Percentiles rank a stretch among this genome's conserved stretches.
Evolutionary conservation across 169 alveolate species (phyloP).

Genomic region (Cryptosporidium sp.): DNA sequence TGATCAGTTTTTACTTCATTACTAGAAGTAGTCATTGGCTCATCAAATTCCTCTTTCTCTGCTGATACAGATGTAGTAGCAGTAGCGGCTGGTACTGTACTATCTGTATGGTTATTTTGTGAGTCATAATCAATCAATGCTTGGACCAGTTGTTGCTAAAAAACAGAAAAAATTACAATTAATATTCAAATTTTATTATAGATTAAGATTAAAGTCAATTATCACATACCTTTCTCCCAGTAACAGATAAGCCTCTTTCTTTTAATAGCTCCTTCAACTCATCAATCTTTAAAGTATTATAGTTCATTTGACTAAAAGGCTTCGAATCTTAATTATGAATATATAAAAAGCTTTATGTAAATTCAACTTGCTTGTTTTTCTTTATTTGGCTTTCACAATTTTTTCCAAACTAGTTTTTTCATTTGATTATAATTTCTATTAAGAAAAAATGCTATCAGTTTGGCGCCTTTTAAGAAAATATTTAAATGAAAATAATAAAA

Average conservation of each 20-base stretch:
- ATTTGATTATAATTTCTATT: too few relatives aligned
- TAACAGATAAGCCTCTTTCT: conserved; percentile 50
- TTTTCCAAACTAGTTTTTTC: not conserved
- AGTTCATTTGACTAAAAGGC: conserved; percentile 17
- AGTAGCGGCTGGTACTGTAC: not conserved
- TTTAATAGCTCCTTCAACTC: conserved; percentile 64
- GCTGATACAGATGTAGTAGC: not conserved
- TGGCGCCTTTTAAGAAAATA: not conserved
- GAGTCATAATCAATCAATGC: conserved; percentile 54
- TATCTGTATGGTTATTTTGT: not conserved
- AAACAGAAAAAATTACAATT: not conserved
- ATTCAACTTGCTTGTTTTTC: not conserved
- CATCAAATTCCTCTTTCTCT: conserved; percentile 2
- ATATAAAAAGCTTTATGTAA: not conserved
- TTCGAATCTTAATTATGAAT: not conserved
- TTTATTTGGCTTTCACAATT: not conserved
- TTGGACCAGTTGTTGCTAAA: conserved; percentile 62
- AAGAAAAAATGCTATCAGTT: too few relatives aligned
- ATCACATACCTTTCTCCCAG: conserved; percentile 67
- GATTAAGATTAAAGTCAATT: not conserved
- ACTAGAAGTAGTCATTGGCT: not conserved
- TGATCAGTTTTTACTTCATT: conserved; percentile 3
- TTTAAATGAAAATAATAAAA: too few relatives aligned
- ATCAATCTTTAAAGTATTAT: conserved; percentile 51
- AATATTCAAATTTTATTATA: not conserved